A percentile compares a stretch with the other conserved stretches of the same genome.
Conservation (phyloP, 2,329 filamentous ascomycete genomes). For the Scedosporium boydii region DNA sequence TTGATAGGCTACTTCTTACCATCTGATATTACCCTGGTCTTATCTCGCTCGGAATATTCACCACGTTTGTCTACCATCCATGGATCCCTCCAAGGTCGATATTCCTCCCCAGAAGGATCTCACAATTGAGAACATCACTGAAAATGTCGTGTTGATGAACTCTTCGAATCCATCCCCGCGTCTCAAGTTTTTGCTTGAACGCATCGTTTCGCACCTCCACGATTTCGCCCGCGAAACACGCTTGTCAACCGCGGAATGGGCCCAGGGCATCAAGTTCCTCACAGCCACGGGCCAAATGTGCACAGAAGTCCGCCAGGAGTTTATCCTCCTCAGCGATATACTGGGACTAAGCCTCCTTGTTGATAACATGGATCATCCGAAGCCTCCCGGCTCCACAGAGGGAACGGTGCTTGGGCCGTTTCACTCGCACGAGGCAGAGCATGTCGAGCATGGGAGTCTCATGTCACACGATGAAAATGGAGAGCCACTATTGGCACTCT, state of each 20-base stretch:
- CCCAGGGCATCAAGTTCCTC: constrained; percentile 58
- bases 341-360: constrained; percentile 66
- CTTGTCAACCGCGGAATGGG: constrained; percentile 64
- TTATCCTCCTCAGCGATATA: constrained; percentile 67
- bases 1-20: too few relatives aligned
- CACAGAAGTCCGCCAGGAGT: constrained; percentile 62
- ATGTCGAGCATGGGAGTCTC: constrained; percentile 36
- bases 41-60: too few relatives aligned
- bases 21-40: too few relatives aligned
- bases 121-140: constrained; percentile 65
- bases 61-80: too few relatives aligned
- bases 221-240: constrained; percentile 68
- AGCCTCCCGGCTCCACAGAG: constrained; percentile 56
- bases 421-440: constrained; percentile 61
- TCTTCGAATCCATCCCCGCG: constrained; percentile 52
- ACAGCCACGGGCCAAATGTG: constrained; percentile 60
- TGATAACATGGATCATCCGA: constrained; percentile 69
- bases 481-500: constrained; percentile 56
- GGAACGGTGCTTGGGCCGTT: constrained; percentile 70
- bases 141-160: constrained; percentile 62
- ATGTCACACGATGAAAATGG: constrained; percentile 59
- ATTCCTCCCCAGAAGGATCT: constrained; percentile 32
- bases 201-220: constrained; percentile 63
- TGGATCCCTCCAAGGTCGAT: not conserved
- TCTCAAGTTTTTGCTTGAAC: constrained; percentile 58